phyloP scores from a whole-genome alignment of 768 basidiomycete genomes.

The Lyophyllum semitale region DNA sequence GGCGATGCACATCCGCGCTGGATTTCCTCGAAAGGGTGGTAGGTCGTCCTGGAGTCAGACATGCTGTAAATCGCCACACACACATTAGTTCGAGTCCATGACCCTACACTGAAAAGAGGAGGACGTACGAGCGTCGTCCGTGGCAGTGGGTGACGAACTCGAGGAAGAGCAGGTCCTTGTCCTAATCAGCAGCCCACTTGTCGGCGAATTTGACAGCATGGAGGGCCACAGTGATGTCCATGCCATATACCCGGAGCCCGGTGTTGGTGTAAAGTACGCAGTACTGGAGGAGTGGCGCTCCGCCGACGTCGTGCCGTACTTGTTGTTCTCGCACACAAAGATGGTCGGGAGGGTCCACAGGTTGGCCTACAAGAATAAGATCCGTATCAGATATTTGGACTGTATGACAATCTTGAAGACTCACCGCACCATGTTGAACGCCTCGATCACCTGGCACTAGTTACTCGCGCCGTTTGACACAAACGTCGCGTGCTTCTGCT shows the following conservation, averaged over 20 bases:
- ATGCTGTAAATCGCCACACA: slow-evolving; percentile 51
- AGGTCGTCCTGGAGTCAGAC: slow-evolving; percentile 98
- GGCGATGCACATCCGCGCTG: slow-evolving; percentile 92
- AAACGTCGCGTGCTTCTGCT: slow-evolving; percentile 79
- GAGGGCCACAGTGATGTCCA: slow-evolving; percentile 93
- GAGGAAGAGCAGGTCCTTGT: slow-evolving; percentile 92
- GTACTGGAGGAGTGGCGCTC: slow-evolving; percentile 93
- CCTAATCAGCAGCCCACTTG: slow-evolving; percentile 79
- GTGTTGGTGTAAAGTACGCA: slow-evolving; percentile 96
- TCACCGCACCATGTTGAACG: slow-evolving; percentile 89
- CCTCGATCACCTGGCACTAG: slow-evolving; percentile 98
- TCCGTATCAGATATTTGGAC: background rate
- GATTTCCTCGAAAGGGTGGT: slow-evolving; percentile 96
- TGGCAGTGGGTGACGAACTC: slow-evolving; percentile 99
- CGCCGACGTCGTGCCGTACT: slow-evolving; percentile 98
- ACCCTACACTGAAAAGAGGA: slow-evolving; percentile 39
- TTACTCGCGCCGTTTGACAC: slow-evolving; percentile 95
- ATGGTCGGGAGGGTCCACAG: slow-evolving; percentile 95
- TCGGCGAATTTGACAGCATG: slow-evolving; percentile 87
- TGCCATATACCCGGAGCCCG: slow-evolving; percentile 95
- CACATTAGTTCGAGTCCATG: background rate
- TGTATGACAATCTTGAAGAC: background rate
- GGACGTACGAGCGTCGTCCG: slow-evolving; percentile 90
- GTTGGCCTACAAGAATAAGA: slow-evolving; percentile 61
- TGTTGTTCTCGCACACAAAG: slow-evolving; percentile 99